Evolutionary conservation across 176 grass and related monocot genomes (phyloP).

Genomic region (Oryza longistaminata): DNA sequence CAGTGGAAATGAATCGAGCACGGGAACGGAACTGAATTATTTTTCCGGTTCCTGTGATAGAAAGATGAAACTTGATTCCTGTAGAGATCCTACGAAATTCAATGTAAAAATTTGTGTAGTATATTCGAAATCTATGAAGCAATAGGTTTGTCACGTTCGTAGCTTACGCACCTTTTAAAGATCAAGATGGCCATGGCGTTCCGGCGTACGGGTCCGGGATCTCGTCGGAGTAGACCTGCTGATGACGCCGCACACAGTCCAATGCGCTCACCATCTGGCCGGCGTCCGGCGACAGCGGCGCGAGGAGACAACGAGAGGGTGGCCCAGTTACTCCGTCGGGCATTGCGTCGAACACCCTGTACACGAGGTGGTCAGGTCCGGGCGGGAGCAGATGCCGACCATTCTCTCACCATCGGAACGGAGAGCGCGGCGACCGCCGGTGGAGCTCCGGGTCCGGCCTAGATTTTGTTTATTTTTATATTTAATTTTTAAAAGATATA

Average conservation of each 20-base stretch:
- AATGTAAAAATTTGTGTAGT: no score
- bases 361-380: not conserved
- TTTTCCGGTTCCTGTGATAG: no score
- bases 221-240: constrained; percentile 41
- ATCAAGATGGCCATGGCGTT: constrained; percentile 29
- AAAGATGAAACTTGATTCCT: no score
- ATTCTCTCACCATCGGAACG: not conserved
- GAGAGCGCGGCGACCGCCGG: no score
- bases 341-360: constrained; percentile 51
- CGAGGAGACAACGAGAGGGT: constrained; percentile 7
- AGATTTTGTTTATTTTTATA: no score
- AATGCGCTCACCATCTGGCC: not conserved
- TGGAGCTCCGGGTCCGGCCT: no score
- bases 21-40: not conserved
- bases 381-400: constrained; percentile 7
- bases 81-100: no score
- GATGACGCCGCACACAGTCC: not conserved
- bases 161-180: no score
- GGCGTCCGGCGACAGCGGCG: not conserved
- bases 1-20: not conserved
- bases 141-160: no score
- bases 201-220: constrained; percentile 13
- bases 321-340: constrained; percentile 7
- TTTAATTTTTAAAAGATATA: no score
- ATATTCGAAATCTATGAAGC: no score